Percentiles rank a stretch among this genome's conserved stretches.
phyloP scores from a whole-genome alignment of 106 monocot genomes.

The Allium cepa region DNA sequence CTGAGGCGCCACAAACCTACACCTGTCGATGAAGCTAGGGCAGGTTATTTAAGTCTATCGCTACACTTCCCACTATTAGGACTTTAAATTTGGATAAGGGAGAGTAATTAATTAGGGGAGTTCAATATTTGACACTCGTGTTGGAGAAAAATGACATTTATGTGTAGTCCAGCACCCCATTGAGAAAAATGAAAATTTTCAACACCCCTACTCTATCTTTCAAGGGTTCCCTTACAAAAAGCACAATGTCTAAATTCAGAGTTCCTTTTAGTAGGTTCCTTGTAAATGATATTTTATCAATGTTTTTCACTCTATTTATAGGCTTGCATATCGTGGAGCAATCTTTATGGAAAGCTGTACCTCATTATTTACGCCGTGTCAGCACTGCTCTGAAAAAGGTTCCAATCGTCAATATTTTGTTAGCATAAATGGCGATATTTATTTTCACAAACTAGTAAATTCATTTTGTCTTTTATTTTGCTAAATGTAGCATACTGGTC shows the following conservation, averaged over 20 bases:
- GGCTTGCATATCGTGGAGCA: constrained; percentile 95
- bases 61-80: background rate
- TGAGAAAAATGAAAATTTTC: too few relatives aligned
- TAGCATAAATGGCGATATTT: background rate
- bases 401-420: background rate
- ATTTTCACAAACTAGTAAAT: background rate
- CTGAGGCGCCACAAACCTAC: constrained; percentile 90
- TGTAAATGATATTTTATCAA: background rate
- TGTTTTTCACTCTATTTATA: constrained; percentile 14
- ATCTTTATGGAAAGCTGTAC: constrained; percentile 88
- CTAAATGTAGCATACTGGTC: constrained; percentile 69
- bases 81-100: background rate
- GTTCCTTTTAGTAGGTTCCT: too few relatives aligned
- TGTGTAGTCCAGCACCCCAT: too few relatives aligned
- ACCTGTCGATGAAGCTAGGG: constrained; percentile 95
- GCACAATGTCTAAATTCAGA: too few relatives aligned
- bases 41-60: constrained; percentile 34
- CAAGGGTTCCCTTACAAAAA: too few relatives aligned
- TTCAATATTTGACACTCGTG: background rate
- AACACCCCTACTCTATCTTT: too few relatives aligned
- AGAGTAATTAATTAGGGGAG: too few relatives aligned
- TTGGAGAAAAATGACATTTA: too few relatives aligned
- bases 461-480: background rate
- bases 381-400: constrained; percentile 89
- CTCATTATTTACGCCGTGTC: constrained; percentile 91